A percentile compares a stretch with the other conserved stretches of the same genome.
Conservation (phyloP, 2,329 filamentous ascomycete genomes). For the Aphanoascus verrucosus region DNA sequence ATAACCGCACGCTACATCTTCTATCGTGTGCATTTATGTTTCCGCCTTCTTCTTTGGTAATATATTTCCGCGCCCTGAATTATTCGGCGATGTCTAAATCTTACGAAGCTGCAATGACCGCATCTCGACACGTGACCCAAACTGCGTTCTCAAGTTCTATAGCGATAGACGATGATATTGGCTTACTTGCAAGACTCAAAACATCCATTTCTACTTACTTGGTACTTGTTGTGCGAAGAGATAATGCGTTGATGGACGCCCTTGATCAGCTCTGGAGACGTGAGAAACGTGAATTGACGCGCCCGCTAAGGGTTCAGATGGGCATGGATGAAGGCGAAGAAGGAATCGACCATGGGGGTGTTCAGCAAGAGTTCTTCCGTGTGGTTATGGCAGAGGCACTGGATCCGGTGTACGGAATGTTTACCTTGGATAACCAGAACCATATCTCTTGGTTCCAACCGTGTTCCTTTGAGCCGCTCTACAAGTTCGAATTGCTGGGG, state of each 20-base stretch:
- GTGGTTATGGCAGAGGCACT: slow-evolving; percentile 70
- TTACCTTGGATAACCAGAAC: slow-evolving; percentile 64
- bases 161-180: slow-evolving; percentile 44
- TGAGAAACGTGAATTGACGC: slow-evolving; percentile 67
- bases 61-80: slow-evolving; percentile 81
- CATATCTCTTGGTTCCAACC: slow-evolving; percentile 83
- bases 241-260: slow-evolving; percentile 58
- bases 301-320: slow-evolving; percentile 79
- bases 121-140: slow-evolving; percentile 37
- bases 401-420: slow-evolving; percentile 63
- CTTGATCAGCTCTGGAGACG: slow-evolving; percentile 85
- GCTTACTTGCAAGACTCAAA: slow-evolving; percentile 53
- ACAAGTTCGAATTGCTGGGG: slow-evolving; percentile 85
- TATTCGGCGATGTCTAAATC: slow-evolving; percentile 74
- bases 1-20: slow-evolving; percentile 58
- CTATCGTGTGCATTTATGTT: slow-evolving; percentile 76
- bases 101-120: slow-evolving; percentile 55
- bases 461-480: slow-evolving; percentile 66
- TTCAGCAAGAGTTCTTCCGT: slow-evolving; percentile 93
- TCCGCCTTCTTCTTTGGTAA: slow-evolving; percentile 57
- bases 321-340: slow-evolving; percentile 75
- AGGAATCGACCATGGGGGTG: slow-evolving; percentile 85
- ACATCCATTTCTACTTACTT: slow-evolving; percentile 61
- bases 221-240: slow-evolving; percentile 56
- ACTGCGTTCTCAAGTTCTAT: slow-evolving; percentile 35